phyloP scores from a whole-genome alignment of 768 basidiomycete genomes.

The Suillus placidus region DNA sequence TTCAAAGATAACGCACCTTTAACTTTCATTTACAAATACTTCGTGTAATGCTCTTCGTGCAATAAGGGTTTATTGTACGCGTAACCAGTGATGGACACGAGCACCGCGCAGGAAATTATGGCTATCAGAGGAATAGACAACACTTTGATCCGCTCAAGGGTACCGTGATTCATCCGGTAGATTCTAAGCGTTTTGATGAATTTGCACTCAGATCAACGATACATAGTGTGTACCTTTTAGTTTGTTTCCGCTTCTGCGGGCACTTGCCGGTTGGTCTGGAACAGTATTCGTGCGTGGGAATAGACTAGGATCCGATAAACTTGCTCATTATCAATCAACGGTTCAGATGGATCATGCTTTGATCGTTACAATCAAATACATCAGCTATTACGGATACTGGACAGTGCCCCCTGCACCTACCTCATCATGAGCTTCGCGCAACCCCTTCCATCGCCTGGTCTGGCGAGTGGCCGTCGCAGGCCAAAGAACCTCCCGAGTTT shows the following conservation, averaged over 20 bases:
- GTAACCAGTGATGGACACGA: not conserved
- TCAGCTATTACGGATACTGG: not conserved
- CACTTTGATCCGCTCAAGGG: not conserved
- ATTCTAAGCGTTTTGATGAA: not conserved
- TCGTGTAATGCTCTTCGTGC: not conserved
- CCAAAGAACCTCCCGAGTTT: conserved; percentile 70
- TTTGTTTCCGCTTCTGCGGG: too few species aligned
- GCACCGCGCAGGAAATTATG: not conserved
- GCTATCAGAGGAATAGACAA: not conserved
- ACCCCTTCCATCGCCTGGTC: conserved; percentile 44
- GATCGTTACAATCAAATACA: conserved; percentile 4
- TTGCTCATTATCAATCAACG: not conserved
- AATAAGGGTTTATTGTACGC: too few species aligned
- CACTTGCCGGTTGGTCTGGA: not conserved
- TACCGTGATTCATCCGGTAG: not conserved
- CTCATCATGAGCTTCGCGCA: conserved; percentile 10
- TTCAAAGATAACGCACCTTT: not conserved
- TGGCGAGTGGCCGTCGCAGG: conserved; percentile 58
- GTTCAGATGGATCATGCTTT: not conserved
- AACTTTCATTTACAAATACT: not conserved
- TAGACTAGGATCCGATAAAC: not conserved
- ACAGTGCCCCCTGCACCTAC: not conserved
- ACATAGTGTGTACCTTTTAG: too few species aligned
- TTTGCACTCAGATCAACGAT: too few species aligned
- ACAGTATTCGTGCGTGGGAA: not conserved